phyloP scores from a whole-genome alignment of 306 rosid genomes.

The Quillaja saponaria region DNA sequence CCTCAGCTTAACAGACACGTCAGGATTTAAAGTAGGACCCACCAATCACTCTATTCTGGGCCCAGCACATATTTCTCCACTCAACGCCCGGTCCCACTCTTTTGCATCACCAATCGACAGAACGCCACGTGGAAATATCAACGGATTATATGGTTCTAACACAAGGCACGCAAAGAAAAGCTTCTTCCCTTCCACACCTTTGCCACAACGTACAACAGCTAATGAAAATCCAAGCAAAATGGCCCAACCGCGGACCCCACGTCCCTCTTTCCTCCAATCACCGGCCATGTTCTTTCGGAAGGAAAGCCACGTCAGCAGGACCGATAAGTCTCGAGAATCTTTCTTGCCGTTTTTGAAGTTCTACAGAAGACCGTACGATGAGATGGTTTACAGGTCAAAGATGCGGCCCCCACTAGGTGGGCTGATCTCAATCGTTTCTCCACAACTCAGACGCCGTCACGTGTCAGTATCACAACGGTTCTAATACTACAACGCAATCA shows the following conservation, averaged over 20 bases:
- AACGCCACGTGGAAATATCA: conserved; percentile 51
- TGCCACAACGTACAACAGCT: conserved; percentile 61
- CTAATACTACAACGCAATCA: conserved; percentile 41
- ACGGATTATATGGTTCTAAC: conserved; percentile 22
- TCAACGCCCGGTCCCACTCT: conserved; percentile 85
- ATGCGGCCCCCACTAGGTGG: conserved; percentile 98
- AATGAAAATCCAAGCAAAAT: conserved; percentile 9
- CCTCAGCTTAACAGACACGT: conserved; percentile 79
- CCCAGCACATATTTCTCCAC: conserved; percentile 80
- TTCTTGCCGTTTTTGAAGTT: conserved; percentile 73
- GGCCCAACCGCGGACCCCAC: conserved; percentile 56
- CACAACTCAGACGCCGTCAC: conserved; percentile 79
- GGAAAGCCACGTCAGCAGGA: conserved; percentile 56
- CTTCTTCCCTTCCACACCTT: conserved; percentile 77
- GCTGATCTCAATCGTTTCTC: conserved; percentile 86
- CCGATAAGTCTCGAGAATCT: conserved; percentile 66
- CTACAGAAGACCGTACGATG: conserved; percentile 81
- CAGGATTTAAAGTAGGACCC: conserved; percentile 88
- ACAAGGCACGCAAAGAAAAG: conserved; percentile 54
- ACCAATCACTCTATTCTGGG: conserved; percentile 52
- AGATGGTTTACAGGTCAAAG: conserved; percentile 91
- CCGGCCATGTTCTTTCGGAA: conserved; percentile 81
- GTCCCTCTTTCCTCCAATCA: conserved; percentile 80
- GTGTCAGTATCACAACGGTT: conserved; percentile 87
- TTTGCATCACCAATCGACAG: conserved; percentile 86